Evolutionary conservation across 139 green algal genomes (phyloP), one percentile per base, ranked within the genome.

Genomic region (Ettlia oleoabundans): DNA sequence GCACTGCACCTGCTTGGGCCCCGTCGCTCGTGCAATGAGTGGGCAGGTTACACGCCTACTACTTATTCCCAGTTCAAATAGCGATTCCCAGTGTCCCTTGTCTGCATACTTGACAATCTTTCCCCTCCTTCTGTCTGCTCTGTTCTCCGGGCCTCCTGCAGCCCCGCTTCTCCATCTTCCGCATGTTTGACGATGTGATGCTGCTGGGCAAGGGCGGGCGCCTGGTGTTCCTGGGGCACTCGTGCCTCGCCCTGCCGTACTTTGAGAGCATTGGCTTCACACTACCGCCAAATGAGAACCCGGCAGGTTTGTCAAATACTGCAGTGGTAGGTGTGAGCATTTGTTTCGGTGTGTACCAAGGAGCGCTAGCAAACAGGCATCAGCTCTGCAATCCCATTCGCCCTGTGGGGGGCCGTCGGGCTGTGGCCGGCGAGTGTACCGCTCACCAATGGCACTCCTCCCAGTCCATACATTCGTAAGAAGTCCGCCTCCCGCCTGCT

Each of bases 121-220:
- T 5, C n/a, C 81, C 26, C 88, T 94, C 1, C 19, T 52, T 18
- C 66, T 52, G 22, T 33, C 19, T 33, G 9, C 38, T 47, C 65
- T 72, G 65, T 21, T 52, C 26, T 8, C 18, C 72, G n/a, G n/a
- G n/a, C 37, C 73, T 33, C 43, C 86, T 92, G 79, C 94, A 97
- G 90, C 94, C 94, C 3, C 89, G 89, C 66, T 95, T 88, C 84
- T 84, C 82, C n/a, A 89, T 95, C 51, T 97, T 97, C 78, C 61
- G 73, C 22, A 77, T 92, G 37, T 96, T 96, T 76, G 84, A 95
- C 81, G 88, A 93, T 69, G 81, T 94, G 62, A 69, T 97, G 74
- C 86, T 97, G 47, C 90, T 97, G 80, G 88, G 80, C 55, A 90
- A 90, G 65, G 90, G 88, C 33, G 85, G 91, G 22, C 70, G 76